Evolutionary conservation across 306 rosid species (phyloP).

Genomic region (Betula pendula): DNA sequence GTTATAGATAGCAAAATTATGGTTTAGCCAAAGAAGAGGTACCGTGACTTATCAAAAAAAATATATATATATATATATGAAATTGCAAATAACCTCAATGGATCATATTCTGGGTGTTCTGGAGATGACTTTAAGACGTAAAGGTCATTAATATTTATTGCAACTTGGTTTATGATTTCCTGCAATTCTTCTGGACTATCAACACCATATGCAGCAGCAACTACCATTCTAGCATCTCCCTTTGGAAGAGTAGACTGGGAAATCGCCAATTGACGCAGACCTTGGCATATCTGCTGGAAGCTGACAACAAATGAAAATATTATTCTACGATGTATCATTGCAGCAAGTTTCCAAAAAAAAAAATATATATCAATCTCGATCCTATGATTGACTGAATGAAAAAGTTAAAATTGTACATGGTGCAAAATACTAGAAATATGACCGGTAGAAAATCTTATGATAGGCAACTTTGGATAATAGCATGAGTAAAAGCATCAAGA

Average conservation of each 20-base stretch:
- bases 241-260: constrained; percentile 48
- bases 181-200: constrained; percentile 66
- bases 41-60: background rate
- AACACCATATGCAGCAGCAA: constrained; percentile 56
- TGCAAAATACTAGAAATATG: background rate
- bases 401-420: background rate
- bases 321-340: constrained; percentile 26
- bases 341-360: constrained; percentile 5
- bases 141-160: constrained; percentile 61
- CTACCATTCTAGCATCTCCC: constrained; percentile 59
- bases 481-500: background rate
- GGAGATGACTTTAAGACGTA: constrained; percentile 68
- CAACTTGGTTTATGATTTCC: constrained; percentile 62
- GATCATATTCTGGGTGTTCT: constrained; percentile 60
- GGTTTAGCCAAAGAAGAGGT: background rate
- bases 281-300: constrained; percentile 71
- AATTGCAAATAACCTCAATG: constrained; percentile 56
- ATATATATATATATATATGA: background rate
- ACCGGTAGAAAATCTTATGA: background rate
- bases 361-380: background rate
- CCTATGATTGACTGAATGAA: background rate
- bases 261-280: constrained; percentile 62
- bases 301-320: constrained; percentile 44
- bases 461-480: background rate
- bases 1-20: background rate